Percentiles rank a stretch among this genome's conserved stretches.
phyloP scores from a whole-genome alignment of 2,329 filamentous ascomycete species.

The Cladophialophora carrionii region DNA sequence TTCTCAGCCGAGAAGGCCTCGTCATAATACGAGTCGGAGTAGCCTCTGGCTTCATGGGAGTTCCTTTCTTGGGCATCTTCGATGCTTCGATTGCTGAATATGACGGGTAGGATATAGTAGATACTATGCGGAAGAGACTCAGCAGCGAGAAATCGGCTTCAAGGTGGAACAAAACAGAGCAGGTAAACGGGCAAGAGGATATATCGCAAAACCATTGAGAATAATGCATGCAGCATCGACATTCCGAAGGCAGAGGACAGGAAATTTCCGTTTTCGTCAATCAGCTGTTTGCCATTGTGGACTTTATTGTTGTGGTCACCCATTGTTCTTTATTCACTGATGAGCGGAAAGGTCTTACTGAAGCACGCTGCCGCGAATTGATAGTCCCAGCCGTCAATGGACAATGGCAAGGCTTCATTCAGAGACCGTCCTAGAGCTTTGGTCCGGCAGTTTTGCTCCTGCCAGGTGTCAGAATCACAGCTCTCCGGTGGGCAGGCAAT shows the following conservation, averaged over 20 bases:
- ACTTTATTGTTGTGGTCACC: conserved; percentile 3
- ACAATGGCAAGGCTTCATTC: not conserved
- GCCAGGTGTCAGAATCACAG: not conserved
- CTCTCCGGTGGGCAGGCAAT: not conserved
- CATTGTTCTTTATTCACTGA: not conserved
- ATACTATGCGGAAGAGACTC: not conserved
- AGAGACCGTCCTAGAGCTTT: conserved; percentile 26
- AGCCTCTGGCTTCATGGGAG: not conserved
- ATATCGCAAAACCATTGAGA: conserved; percentile 10
- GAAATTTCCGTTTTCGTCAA: conserved; percentile 21
- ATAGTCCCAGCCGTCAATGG: not conserved
- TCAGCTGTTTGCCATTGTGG: conserved; percentile 16
- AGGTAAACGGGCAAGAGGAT: conserved; percentile 2
- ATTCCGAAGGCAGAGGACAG: conserved; percentile 22
- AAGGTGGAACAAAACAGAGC: conserved; percentile 12
- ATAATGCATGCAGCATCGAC: conserved; percentile 16
- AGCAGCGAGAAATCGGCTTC: not conserved
- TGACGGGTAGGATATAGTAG: not conserved
- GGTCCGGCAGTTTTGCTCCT: conserved; percentile 20
- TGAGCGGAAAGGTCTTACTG: not conserved
- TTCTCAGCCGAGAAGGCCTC: conserved; percentile 16
- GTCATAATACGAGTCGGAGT: conserved; percentile 14
- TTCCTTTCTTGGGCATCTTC: not conserved
- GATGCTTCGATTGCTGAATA: not conserved
- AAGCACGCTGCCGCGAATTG: not conserved